phyloP scores from a whole-genome alignment of 208 protist genomes.

The Leishmania braziliensis region DNA sequence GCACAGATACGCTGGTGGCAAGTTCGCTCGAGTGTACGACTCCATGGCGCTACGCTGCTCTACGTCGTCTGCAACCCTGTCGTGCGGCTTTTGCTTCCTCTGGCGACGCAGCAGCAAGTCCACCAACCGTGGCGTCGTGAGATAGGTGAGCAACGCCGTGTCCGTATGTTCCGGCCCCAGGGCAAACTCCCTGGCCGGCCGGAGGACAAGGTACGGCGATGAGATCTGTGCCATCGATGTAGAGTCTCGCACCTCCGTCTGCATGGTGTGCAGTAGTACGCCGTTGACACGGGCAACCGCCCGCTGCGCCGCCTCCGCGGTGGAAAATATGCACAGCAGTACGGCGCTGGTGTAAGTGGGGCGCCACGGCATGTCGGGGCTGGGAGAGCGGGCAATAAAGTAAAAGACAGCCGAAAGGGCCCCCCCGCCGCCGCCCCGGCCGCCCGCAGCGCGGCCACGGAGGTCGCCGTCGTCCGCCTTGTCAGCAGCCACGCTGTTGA shows the following conservation, averaged over 20 bases:
- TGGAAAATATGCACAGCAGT: slow-evolving; percentile 22
- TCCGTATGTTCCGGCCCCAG: slow-evolving; percentile 12
- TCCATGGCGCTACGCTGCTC: slow-evolving; percentile 3
- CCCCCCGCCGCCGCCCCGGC: background rate
- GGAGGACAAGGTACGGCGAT: slow-evolving; percentile 9
- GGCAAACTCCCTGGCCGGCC: slow-evolving; percentile 12
- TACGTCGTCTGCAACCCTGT: background rate
- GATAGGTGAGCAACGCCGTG: slow-evolving; percentile 27
- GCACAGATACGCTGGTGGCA: slow-evolving; percentile 6
- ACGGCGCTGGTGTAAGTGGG: slow-evolving; percentile 19
- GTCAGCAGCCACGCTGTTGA: background rate
- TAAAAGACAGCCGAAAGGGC: slow-evolving; percentile 26
- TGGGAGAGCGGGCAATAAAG: slow-evolving; percentile 11
- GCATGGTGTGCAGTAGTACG: background rate
- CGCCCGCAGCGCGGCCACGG: background rate
- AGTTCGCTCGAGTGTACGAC: slow-evolving; percentile 2
- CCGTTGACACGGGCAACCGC: slow-evolving; percentile 12
- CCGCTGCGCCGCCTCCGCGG: slow-evolving; percentile 12
- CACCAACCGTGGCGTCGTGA: slow-evolving; percentile 18
- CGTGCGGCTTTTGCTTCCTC: slow-evolving; percentile 6
- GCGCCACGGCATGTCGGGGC: slow-evolving; percentile 34
- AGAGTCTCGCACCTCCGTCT: background rate
- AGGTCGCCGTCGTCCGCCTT: background rate
- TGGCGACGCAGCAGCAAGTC: slow-evolving; percentile 20
- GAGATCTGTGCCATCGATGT: background rate